Evolutionary conservation across 352 stramenopile species (phyloP).

Genomic region (Phytophthora ramorum): DNA sequence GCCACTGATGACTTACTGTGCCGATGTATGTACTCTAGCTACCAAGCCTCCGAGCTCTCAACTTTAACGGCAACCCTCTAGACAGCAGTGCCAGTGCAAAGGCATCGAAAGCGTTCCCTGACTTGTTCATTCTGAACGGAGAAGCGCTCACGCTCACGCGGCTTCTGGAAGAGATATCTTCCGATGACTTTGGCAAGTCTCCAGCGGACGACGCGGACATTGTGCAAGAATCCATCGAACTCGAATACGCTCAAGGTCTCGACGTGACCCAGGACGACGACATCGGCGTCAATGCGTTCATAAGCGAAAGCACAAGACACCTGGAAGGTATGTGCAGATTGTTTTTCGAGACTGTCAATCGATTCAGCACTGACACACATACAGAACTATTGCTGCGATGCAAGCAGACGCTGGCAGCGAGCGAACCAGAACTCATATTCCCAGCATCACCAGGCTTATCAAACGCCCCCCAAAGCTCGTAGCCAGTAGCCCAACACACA

Average conservation of each 20-base stretch:
- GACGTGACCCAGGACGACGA: slow-evolving; percentile 6
- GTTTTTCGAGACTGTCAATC: background rate
- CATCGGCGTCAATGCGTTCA: slow-evolving; percentile 27
- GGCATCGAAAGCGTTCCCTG: slow-evolving; percentile 37
- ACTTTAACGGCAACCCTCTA: slow-evolving; percentile 49
- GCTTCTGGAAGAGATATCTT: slow-evolving; percentile 24
- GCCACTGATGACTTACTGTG: too few species aligned
- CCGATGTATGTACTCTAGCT: slow-evolving; percentile 28
- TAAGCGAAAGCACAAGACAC: slow-evolving; percentile 28
- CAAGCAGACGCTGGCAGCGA: slow-evolving; percentile 20
- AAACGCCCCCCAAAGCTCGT: background rate
- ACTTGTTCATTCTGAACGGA: slow-evolving; percentile 61
- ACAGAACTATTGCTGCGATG: slow-evolving; percentile 38
- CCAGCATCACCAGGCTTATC: slow-evolving; percentile 14
- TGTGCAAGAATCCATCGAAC: background rate
- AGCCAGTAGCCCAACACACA: background rate
- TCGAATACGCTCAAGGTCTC: background rate
- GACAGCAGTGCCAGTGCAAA: slow-evolving; percentile 24
- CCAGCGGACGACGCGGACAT: slow-evolving; percentile 1
- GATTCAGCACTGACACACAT: background rate
- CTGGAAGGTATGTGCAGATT: slow-evolving; percentile 27
- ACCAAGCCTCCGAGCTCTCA: slow-evolving; percentile 55
- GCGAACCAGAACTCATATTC: slow-evolving; percentile 20
- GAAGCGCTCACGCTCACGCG: slow-evolving; percentile 55
- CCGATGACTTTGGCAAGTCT: slow-evolving; percentile 5